Percentiles rank a stretch among this genome's conserved stretches.
Evolutionary conservation across 257 asterid species (phyloP).

Genomic region (Solanum etuberosum): DNA sequence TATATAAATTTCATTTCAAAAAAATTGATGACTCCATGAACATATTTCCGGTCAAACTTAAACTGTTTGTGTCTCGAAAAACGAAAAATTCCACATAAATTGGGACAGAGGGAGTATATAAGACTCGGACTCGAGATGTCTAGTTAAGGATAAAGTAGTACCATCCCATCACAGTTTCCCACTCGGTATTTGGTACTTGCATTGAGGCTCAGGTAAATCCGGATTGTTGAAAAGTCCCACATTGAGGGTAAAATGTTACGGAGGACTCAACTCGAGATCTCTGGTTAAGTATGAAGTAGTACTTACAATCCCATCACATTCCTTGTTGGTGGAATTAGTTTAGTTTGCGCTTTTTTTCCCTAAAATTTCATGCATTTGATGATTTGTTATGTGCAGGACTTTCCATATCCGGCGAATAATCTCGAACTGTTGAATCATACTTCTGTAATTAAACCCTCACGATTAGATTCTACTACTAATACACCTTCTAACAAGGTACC

Average conservation of each 20-base stretch:
- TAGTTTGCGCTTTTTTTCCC: neutral
- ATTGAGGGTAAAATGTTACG: neutral
- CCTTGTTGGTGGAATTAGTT: neutral
- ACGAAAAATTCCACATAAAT: too few species aligned
- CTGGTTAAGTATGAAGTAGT: neutral
- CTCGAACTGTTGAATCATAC: neutral
- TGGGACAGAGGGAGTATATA: neutral
- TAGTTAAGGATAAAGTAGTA: neutral
- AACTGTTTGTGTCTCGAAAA: too few species aligned
- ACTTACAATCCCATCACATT: neutral
- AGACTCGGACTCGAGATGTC: neutral
- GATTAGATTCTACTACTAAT: slow-evolving; percentile 19
- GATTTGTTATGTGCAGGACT: slow-evolving; percentile 16
- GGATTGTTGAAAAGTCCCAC: neutral
- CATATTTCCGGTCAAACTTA: too few species aligned
- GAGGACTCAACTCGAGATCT: neutral
- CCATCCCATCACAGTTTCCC: neutral
- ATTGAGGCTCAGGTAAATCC: neutral
- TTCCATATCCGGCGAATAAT: slow-evolving; percentile 23
- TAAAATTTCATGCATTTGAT: neutral
- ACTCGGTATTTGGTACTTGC: neutral
- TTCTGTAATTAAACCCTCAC: slow-evolving; percentile 9
- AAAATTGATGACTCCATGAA: too few species aligned
- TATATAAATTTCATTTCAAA: too few species aligned
- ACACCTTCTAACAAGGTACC: slow-evolving; percentile 48